A percentile compares a stretch with the other conserved stretches of the same genome.
These are phyloP conservation scores for Sporobolomyces roseus DNA, from an alignment of 768 basidiomycete genomes.

Conservation along the genomic window DNA sequence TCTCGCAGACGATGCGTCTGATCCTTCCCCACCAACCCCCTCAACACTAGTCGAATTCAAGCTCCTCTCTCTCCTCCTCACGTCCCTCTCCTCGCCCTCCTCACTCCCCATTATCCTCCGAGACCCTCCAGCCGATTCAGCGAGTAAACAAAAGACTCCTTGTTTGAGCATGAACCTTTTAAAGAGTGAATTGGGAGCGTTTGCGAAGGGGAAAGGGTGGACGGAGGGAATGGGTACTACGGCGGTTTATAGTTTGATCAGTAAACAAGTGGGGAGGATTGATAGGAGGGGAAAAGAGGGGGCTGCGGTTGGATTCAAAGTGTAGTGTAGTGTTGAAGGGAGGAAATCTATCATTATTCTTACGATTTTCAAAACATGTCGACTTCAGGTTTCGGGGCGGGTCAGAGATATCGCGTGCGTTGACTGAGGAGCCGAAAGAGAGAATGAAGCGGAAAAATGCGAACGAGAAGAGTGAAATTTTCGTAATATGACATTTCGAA, in stretches of 20 bases:
- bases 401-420: too few species aligned
- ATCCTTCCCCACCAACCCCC: background rate
- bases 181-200: constrained; percentile 19
- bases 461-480: too few species aligned
- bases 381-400: too few species aligned
- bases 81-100: background rate
- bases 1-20: background rate
- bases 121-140: background rate
- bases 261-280: constrained; percentile 22
- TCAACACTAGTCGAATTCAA: constrained; percentile 24
- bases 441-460: too few species aligned
- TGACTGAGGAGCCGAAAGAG: too few species aligned
- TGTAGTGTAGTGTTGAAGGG: background rate
- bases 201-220: constrained; percentile 18
- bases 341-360: background rate
- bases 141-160: background rate
- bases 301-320: constrained; percentile 20
- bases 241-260: constrained; percentile 28
- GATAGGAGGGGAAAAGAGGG: constrained; percentile 35
- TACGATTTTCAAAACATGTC: too few species aligned
- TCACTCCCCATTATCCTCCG: constrained; percentile 20
- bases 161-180: constrained; percentile 17
- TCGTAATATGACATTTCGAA: too few species aligned
- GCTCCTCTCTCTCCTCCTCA: constrained; percentile 20
- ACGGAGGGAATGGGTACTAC: constrained; percentile 33